phyloP scores from a whole-genome alignment of 176 grass and related monocot genomes.

The Oryza glaberrima region DNA sequence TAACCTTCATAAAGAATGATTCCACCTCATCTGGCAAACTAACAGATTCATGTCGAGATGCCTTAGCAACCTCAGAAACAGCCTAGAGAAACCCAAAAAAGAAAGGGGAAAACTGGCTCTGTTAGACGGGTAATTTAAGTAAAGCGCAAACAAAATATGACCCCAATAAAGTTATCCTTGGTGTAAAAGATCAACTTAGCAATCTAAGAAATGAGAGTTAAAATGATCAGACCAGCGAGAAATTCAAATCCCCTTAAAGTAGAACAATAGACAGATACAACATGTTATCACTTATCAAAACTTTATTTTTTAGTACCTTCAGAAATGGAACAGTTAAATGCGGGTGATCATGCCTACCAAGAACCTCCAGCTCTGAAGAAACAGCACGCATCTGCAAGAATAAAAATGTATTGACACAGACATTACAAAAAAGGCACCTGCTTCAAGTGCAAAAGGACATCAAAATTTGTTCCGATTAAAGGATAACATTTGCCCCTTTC shows the following conservation, averaged over 20 bases:
- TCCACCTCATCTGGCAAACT: constrained; percentile 62
- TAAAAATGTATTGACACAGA: constrained; percentile 28
- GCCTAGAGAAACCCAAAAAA: constrained; percentile 63
- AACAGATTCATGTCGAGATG: constrained; percentile 69
- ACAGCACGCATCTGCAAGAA: constrained; percentile 80
- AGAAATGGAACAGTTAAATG: constrained; percentile 94
- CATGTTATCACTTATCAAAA: constrained; percentile 42
- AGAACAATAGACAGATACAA: constrained; percentile 31
- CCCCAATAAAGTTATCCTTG: neutral
- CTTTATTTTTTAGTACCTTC: constrained; percentile 60
- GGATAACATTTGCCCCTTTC: neutral
- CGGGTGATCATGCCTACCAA: constrained; percentile 90
- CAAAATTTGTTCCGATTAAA: constrained; percentile 28
- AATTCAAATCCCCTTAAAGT: constrained; percentile 25
- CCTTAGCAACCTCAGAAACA: constrained; percentile 82
- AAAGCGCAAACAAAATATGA: neutral
- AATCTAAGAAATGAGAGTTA: constrained; percentile 5
- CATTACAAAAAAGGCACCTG: neutral
- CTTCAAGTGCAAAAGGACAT: constrained; percentile 25
- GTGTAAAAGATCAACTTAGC: constrained; percentile 13
- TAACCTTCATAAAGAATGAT: constrained; percentile 57
- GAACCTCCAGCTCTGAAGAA: constrained; percentile 84
- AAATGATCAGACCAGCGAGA: constrained; percentile 13
- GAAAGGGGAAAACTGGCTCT: constrained; percentile 28
- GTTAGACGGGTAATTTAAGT: constrained; percentile 19